phyloP scores from a whole-genome alignment of 2,329 filamentous ascomycete species.

The Neocucurbitaria cava region DNA sequence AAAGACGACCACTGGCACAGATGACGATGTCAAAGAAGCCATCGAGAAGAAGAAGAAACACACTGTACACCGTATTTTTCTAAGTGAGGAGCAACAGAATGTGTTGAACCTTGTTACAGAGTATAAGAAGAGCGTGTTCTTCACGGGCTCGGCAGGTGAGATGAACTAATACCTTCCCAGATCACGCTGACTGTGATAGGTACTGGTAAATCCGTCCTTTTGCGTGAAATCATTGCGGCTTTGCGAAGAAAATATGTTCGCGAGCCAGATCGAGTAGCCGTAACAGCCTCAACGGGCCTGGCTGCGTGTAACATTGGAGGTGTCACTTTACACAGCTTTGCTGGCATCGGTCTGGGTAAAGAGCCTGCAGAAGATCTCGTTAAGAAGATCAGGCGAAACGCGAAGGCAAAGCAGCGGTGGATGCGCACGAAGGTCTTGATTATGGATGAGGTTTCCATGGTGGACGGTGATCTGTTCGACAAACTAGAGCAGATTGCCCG shows the following conservation, averaged over 20 bases:
- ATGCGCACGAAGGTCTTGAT: slow-evolving; percentile 84
- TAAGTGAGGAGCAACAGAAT: slow-evolving; percentile 86
- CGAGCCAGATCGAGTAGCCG: slow-evolving; percentile 84
- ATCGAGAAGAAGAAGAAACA: slow-evolving; percentile 53
- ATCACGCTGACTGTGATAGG: slow-evolving; percentile 44
- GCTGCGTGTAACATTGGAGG: slow-evolving; percentile 97
- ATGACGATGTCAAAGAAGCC: slow-evolving; percentile 58
- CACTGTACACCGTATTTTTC: slow-evolving; percentile 65
- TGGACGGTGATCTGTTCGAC: slow-evolving; percentile 95
- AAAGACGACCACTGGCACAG: slow-evolving; percentile 45
- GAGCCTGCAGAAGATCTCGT: slow-evolving; percentile 80
- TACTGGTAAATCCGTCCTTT: slow-evolving; percentile 95
- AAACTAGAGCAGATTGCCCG: slow-evolving; percentile 91
- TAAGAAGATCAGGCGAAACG: slow-evolving; percentile 88
- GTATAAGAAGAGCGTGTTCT: slow-evolving; percentile 88
- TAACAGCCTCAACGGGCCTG: slow-evolving; percentile 94
- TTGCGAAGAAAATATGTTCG: slow-evolving; percentile 76
- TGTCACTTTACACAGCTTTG: slow-evolving; percentile 93
- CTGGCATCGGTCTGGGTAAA: slow-evolving; percentile 94
- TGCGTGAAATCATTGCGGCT: slow-evolving; percentile 86
- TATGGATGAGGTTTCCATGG: slow-evolving; percentile 98
- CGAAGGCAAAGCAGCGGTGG: slow-evolving; percentile 89
- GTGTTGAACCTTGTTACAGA: slow-evolving; percentile 85
- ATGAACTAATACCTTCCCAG: neutral
- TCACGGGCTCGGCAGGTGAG: slow-evolving; percentile 87